Evolutionary conservation across 441 rosid species (phyloP).

Genomic region (Macaranga tanarius): DNA sequence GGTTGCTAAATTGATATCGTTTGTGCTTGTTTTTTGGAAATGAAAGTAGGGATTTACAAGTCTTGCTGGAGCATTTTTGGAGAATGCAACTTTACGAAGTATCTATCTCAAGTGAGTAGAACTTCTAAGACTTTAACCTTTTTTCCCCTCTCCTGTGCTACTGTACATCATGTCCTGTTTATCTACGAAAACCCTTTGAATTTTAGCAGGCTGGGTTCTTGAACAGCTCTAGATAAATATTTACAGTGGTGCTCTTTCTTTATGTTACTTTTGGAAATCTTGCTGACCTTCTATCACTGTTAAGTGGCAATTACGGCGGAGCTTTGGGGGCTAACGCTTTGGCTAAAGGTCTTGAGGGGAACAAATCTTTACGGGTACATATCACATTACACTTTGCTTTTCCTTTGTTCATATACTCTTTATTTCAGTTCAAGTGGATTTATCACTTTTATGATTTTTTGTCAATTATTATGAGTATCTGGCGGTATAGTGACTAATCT

Average conservation of each 20-base stretch:
- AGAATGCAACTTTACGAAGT: constrained; percentile 65
- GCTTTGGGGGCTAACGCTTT: constrained; percentile 95
- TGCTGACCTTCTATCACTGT: constrained; percentile 34
- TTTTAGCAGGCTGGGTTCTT: constrained; percentile 21
- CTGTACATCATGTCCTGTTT: not conserved
- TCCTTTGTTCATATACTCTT: not conserved
- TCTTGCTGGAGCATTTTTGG: constrained; percentile 80
- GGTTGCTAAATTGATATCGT: constrained; percentile 27
- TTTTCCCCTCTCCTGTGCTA: not conserved
- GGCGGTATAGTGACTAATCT: not conserved
- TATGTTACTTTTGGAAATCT: constrained; percentile 24
- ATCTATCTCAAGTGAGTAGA: constrained; percentile 82
- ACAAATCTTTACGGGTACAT: constrained; percentile 78
- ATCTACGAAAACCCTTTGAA: not conserved
- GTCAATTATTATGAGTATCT: constrained; percentile 4
- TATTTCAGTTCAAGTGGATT: not conserved
- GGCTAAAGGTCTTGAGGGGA: constrained; percentile 87
- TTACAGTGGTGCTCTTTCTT: constrained; percentile 22
- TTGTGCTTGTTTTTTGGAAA: constrained; percentile 35
- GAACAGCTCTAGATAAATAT: constrained; percentile 26
- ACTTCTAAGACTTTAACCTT: not conserved
- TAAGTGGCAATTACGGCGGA: constrained; percentile 94
- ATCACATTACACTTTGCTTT: not conserved
- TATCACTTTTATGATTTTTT: not conserved
- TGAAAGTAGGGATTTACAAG: constrained; percentile 92